Evolutionary conservation across 805 yeast genomes (phyloP), one percentile per base, ranked within the genome.

Genomic region (Jamesozyma rosinii): DNA sequence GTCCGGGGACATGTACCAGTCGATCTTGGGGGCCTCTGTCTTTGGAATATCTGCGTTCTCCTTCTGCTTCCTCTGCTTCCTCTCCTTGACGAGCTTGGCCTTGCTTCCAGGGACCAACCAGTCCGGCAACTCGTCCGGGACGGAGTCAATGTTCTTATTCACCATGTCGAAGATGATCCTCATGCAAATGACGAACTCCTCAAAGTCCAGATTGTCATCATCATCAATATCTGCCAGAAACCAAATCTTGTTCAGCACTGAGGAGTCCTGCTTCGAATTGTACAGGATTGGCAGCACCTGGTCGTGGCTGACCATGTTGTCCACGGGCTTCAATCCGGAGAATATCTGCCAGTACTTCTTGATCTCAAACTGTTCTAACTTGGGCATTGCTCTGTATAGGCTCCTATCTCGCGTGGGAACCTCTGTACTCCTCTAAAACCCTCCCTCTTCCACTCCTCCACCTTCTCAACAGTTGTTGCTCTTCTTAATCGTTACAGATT

Each of bases 281-380:
- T 85, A 87, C 55, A 92, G 75, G 40, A 92, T 92, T 2, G 87
- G 80, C 26, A 83, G 75, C 18, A 89, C 94, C 59, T 83, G 81
- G 45, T 83, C 92, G 39, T 95, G 96, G 19, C 82, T 73, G 29
- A 92, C 73, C 58, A 83, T 80, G 58, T 86, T 88, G 43, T 78
- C 75, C 30, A 67, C 77, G 0, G 99, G 98, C 49, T 77, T 76
- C 55, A 92, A 75, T 13, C 96, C 95, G 50, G 82, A 79, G 70
- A 92, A 92, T 38, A 92, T 89, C 65, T 92, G 95, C 98, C 98
- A 92, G 71, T 88, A 92, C 67, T 90, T 90, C 58, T 88, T 83
- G 55, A 89, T 88, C 66, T 92, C 98, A 83, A 95, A 88, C 54
- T 88, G 92, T 63, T 87, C 95, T 47, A 88, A 67, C 49, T 83